phyloP scores from a whole-genome alignment of 202 grass and related monocot genomes.

The Zizania palustris region DNA sequence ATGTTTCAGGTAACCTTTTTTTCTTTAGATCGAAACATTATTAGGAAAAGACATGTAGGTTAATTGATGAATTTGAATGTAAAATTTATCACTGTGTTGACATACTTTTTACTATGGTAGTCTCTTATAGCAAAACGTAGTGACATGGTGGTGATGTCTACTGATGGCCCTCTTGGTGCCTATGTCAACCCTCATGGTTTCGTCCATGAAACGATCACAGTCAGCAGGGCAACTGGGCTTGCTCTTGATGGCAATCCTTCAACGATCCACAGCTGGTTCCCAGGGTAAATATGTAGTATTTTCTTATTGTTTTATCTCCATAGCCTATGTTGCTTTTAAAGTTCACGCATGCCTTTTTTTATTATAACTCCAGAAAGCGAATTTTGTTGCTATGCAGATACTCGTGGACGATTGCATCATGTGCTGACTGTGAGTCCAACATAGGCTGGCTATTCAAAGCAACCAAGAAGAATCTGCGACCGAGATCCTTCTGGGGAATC shows the following conservation, averaged over 20 bases:
- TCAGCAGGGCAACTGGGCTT: conserved; percentile 68
- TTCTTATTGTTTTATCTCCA: not conserved
- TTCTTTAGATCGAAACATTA: not conserved
- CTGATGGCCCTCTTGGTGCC: conserved; percentile 79
- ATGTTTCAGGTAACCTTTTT: not conserved
- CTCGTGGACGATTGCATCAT: conserved; percentile 70
- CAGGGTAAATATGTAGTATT: conserved; percentile 55
- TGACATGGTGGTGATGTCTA: conserved; percentile 89
- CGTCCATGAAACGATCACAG: conserved; percentile 83
- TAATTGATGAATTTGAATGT: conserved; percentile 6
- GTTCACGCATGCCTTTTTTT: not conserved
- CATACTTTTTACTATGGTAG: conserved; percentile 38
- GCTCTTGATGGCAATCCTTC: conserved; percentile 40
- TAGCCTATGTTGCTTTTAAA: no score
- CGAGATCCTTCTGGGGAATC: conserved; percentile 87
- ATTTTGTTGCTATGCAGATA: conserved; percentile 51
- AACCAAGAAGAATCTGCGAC: conserved; percentile 69
- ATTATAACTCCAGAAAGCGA: not conserved
- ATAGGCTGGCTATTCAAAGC: conserved; percentile 85
- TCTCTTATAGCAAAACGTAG: conserved; percentile 79
- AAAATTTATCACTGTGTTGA: conserved; percentile 21
- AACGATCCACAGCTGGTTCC: conserved; percentile 89
- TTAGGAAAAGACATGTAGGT: conserved; percentile 12
- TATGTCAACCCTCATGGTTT: conserved; percentile 81
- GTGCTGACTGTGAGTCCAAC: conserved; percentile 50